Base-by-base conservation (phyloP, 2,329 filamentous ascomycete species). In the Alternaria dauci region DNA sequence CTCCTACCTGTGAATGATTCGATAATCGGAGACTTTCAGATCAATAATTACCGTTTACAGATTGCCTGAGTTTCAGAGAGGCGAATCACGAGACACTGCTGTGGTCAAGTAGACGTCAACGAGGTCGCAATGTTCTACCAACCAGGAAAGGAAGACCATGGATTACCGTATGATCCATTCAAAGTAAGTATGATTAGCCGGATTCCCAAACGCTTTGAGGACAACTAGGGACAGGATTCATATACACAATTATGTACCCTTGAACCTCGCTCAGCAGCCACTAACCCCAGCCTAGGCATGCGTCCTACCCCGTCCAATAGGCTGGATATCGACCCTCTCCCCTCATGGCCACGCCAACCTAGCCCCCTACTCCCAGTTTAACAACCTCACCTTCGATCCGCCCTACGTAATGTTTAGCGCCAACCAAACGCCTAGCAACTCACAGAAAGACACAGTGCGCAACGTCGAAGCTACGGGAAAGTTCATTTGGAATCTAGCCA, bases 381-480 rank as follows among this genome's bases (percentile, higher is more conserved):
- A 85, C 74, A 88, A 88, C 65, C 81, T 89, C 0, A 87, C 85
- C 32, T 89, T 87, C 75, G 85, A 88, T 70, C 87, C 86, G 0
- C 87, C 87, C 0, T 87, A 87, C 68, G 83, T 89, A 28, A 86
- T 89, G 83, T 89, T 89, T 81, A 80, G 79, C 34, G 82, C 84
- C 3, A 88, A 89, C 74, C 84, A 88, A 71, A 86, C 83, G 0
- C 75, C 81, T 0, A 63, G 74, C 8, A 71, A 69, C 2, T 52
- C 67, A 0, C 82, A 83, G 58, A 89, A 89, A 71, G 86, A 89
- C 74, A 87, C 83, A 0, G 85, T 86, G 32, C 73, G 78, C 67
- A 89, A 89, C 71, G 83, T 79, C 63, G 85, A 88, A 71, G 65
- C 78, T 6, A 87, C 85, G 0, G 85, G 86, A 5, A 76, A 81